These are phyloP conservation scores for Fusarium paranaense DNA, from an alignment of 2,329 filamentous ascomycete species.

Conservation along the genomic window DNA sequence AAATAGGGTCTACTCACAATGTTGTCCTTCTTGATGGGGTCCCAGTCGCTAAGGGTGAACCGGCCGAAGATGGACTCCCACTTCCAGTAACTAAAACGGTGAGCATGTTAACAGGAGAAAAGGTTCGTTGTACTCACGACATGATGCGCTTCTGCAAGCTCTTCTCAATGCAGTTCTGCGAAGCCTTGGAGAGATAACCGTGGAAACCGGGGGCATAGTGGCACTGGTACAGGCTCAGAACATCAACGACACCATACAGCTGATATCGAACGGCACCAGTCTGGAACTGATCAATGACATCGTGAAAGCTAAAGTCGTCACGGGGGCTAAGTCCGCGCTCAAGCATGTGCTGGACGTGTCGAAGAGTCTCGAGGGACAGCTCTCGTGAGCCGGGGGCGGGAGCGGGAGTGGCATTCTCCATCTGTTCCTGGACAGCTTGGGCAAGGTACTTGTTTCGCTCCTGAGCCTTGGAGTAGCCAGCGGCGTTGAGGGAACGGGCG, in stretches of 20 bases:
- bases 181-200: conserved; percentile 33
- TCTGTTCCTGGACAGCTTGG: conserved; percentile 13
- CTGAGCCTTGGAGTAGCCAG: conserved; percentile 22
- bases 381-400: conserved; percentile 10
- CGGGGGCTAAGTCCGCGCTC: conserved; percentile 27
- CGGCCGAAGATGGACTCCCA: conserved; percentile 37
- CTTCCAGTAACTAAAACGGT: conserved; percentile 31
- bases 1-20: conserved; percentile 3
- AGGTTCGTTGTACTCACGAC: conserved; percentile 2
- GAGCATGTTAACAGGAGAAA: background rate
- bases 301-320: conserved; percentile 36
- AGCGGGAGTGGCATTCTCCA: background rate
- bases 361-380: conserved; percentile 11
- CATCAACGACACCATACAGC: conserved; percentile 35
- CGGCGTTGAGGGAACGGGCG: conserved; percentile 13
- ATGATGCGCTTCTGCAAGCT: conserved; percentile 30
- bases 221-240: conserved; percentile 31
- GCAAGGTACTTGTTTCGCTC: conserved; percentile 24
- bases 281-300: conserved; percentile 44
- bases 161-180: conserved; percentile 38
- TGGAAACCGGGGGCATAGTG: conserved; percentile 37
- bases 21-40: conserved; percentile 34
- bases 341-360: conserved; percentile 28
- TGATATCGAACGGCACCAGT: conserved; percentile 40
- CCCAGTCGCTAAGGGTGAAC: conserved; percentile 22